Evolutionary conservation across 768 basidiomycete species (phyloP).

Genomic region (Cystofilobasidium capitatum): DNA sequence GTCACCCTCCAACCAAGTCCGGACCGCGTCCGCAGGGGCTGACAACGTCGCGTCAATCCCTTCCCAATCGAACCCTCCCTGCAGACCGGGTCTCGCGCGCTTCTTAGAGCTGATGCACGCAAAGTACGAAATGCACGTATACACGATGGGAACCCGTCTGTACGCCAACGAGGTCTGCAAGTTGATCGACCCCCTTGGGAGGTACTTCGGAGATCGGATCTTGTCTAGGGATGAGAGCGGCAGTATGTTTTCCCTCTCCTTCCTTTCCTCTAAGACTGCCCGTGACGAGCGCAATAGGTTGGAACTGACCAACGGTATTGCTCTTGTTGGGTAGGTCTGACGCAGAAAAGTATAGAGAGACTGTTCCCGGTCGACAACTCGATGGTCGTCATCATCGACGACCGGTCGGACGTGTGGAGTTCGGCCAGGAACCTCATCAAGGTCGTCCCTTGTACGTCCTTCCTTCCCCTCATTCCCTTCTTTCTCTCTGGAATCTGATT

Average conservation of each 20-base stretch:
- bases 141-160: slow-evolving; percentile 96
- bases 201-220: slow-evolving; percentile 75
- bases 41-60: neutral
- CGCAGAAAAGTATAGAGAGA: slow-evolving; percentile 80
- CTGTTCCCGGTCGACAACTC: slow-evolving; percentile 94
- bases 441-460: slow-evolving; percentile 76
- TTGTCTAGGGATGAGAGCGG: slow-evolving; percentile 93
- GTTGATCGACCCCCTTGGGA: slow-evolving; percentile 80
- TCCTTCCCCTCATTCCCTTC: neutral
- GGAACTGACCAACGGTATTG: too few relatives aligned
- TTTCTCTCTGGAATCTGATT: neutral
- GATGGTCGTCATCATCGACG: slow-evolving; percentile 99
- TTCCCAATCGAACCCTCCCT: neutral
- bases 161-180: slow-evolving; percentile 93
- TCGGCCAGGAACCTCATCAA: slow-evolving; percentile 94
- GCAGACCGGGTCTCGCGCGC: slow-evolving; percentile 67
- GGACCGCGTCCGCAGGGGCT: too few relatives aligned
- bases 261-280: neutral
- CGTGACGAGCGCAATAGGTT: too few relatives aligned
- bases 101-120: slow-evolving; percentile 63
- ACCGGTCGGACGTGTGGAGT: slow-evolving; percentile 96
- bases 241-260: slow-evolving; percentile 50
- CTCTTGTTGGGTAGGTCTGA: too few relatives aligned
- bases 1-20: too few relatives aligned
- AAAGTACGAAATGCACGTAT: slow-evolving; percentile 98